A percentile compares a stretch with the other conserved stretches of the same genome.
phyloP scores from a whole-genome alignment of 2,329 filamentous ascomycete species.

The Ophiostoma quercus region DNA sequence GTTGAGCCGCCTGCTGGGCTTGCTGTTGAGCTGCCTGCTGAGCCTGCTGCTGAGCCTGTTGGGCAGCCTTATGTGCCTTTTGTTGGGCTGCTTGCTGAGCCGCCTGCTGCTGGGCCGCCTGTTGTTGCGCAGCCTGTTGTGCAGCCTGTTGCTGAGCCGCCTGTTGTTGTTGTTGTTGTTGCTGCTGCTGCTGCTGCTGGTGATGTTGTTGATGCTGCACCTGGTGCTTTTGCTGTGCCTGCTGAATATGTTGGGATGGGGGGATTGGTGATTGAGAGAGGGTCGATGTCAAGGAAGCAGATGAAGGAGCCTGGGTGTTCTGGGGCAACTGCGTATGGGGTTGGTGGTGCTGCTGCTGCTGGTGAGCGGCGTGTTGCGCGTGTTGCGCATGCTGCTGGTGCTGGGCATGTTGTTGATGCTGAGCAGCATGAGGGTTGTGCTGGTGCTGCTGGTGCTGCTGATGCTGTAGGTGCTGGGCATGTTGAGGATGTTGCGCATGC shows the following conservation, averaged over 20 bases:
- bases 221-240: conserved; percentile 19
- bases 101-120: conserved; percentile 27
- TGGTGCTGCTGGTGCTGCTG: conserved; percentile 35
- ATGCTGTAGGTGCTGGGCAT: conserved; percentile 29
- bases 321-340: conserved; percentile 24
- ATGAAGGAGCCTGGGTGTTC: conserved; percentile 29
- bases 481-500: conserved; percentile 22
- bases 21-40: conserved; percentile 31
- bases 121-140: conserved; percentile 33
- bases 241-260: conserved; percentile 33
- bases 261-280: conserved; percentile 41
- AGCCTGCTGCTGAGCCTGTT: conserved; percentile 25
- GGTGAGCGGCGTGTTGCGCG: conserved; percentile 25
- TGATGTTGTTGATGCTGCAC: conserved; percentile 18
- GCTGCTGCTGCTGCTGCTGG: conserved; percentile 25
- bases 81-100: conserved; percentile 27
- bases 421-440: conserved; percentile 27
- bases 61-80: conserved; percentile 27
- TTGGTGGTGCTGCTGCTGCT: conserved; percentile 26
- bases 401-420: conserved; percentile 28
- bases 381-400: conserved; percentile 27
- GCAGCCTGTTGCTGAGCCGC: conserved; percentile 25
- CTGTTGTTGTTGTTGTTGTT: conserved; percentile 30
- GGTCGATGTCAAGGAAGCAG: conserved; percentile 43
- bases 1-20: conserved; percentile 26